Evolutionary conservation across 306 rosid genomes (phyloP), one percentile per base, ranked within the genome.

Genomic region (Cajanus cajan): DNA sequence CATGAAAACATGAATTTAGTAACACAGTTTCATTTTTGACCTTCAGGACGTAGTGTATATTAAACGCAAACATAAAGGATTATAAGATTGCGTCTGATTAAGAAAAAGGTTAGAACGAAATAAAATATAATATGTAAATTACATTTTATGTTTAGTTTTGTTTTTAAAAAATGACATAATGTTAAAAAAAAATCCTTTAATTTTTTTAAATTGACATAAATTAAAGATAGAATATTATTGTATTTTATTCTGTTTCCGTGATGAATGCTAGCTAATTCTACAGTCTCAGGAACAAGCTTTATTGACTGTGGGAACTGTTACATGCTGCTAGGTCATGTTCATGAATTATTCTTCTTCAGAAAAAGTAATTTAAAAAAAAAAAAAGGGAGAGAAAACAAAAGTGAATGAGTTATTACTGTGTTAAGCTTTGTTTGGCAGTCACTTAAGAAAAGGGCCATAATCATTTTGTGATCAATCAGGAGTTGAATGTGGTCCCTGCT

Each of bases 401-500:
- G 37, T 48, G 24, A 66, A 22, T n/a, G 69, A 1, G 47, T 34
- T 63, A 36, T 63, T 15, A 50, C 18, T 31, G 58, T 22, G 71
- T 80, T 81, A 6, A 47, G 48, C 68, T 47, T 58, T 58, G 24
- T 47, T 76, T 75, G 77, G 65, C 63, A 55, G 86, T 69, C 62
- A 74, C 68, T 33, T 45, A 76, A 62, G 73, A 47, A 62, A 70
- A 66, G 25, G 33, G 15, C 33, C 37, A 73, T 51, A 18, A 62
- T 78, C 39, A 68, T 64, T 31, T 62, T 58, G 51, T 40, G 66
- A 80, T 22, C 74, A 52, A 48, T 16, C 8, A 65, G 76, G 40
- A 25, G 65, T 24, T 24, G 7, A 61, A 61, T 6, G 41, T 79
- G 92, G 92, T 73, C 90, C 86, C 62, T 19, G 21, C 14, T 24